Evolutionary conservation across 179 eudicot species (phyloP).

Genomic region (Beta macrorhiza): DNA sequence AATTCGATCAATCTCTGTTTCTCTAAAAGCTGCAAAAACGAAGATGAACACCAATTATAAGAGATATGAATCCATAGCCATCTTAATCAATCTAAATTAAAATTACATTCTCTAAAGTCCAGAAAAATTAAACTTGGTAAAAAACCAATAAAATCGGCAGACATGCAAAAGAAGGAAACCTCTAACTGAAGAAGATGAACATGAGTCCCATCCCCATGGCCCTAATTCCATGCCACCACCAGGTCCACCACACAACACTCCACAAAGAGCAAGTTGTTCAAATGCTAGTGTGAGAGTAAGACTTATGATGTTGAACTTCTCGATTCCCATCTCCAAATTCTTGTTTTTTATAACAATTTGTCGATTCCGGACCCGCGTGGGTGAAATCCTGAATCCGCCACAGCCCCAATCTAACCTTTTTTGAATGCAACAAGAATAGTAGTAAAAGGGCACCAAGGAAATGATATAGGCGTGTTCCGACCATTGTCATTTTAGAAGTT

Average conservation of each 20-base stretch:
- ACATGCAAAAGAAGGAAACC: background rate
- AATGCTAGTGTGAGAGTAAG: no score
- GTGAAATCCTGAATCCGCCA: background rate
- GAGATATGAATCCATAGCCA: background rate
- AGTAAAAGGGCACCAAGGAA: background rate
- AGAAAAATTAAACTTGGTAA: background rate
- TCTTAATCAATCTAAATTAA: background rate
- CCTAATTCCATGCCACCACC: no score
- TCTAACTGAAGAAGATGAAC: no score
- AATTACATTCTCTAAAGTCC: background rate
- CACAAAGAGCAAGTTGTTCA: no score
- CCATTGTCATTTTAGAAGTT: background rate
- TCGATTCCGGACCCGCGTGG: no score
- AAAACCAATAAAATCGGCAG: background rate
- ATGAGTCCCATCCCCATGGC: no score
- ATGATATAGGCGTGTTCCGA: background rate
- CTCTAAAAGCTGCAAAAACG: conserved; percentile 69
- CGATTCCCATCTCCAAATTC: no score
- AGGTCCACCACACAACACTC: no score
- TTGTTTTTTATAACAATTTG: no score
- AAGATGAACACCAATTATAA: conserved; percentile 22
- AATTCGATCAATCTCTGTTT: conserved; percentile 91
- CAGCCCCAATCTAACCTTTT: background rate
- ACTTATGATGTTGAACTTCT: no score
- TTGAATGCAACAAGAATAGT: background rate